Percentiles rank a stretch among this genome's conserved stretches.
These are phyloP conservation scores for Fusarium foetens DNA, from an alignment of 2,329 filamentous ascomycete species.

Conservation along the genomic window DNA sequence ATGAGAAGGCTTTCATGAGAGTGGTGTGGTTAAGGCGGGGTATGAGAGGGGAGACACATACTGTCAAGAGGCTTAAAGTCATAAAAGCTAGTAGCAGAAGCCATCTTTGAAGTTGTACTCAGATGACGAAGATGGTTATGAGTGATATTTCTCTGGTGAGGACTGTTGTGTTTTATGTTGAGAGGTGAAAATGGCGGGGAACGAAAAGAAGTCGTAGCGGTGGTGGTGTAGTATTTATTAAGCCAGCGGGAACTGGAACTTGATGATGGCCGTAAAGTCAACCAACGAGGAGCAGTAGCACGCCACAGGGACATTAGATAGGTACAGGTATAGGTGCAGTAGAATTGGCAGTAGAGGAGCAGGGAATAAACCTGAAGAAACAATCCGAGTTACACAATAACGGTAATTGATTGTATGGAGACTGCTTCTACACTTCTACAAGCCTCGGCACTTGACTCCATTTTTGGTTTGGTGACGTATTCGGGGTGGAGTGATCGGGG, in stretches of 20 bases:
- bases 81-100: constrained; percentile 69
- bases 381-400: constrained; percentile 1
- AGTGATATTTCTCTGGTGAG: constrained; percentile 4
- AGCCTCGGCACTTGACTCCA: constrained; percentile 39
- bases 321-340: not conserved
- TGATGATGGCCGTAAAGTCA: constrained; percentile 2
- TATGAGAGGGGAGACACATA: constrained; percentile 57
- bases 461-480: constrained; percentile 39
- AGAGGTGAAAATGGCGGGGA: constrained; percentile 30
- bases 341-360: not conserved
- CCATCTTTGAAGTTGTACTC: constrained; percentile 47
- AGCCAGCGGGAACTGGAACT: constrained; percentile 16
- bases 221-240: constrained; percentile 32
- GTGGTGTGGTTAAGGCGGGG: not conserved
- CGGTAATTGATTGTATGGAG: constrained; percentile 2
- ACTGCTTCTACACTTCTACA: constrained; percentile 18
- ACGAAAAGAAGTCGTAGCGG: not conserved
- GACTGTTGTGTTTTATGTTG: constrained; percentile 18
- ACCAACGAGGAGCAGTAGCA: constrained; percentile 19
- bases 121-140: constrained; percentile 9
- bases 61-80: constrained; percentile 87
- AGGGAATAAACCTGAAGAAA: not conserved
- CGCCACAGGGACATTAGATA: constrained; percentile 23
- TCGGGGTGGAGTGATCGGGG: constrained; percentile 30
- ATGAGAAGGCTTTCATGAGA: not conserved